Evolutionary conservation across 2,329 filamentous ascomycete species (phyloP).

Genomic region (Plectosphaerella cucumerina): DNA sequence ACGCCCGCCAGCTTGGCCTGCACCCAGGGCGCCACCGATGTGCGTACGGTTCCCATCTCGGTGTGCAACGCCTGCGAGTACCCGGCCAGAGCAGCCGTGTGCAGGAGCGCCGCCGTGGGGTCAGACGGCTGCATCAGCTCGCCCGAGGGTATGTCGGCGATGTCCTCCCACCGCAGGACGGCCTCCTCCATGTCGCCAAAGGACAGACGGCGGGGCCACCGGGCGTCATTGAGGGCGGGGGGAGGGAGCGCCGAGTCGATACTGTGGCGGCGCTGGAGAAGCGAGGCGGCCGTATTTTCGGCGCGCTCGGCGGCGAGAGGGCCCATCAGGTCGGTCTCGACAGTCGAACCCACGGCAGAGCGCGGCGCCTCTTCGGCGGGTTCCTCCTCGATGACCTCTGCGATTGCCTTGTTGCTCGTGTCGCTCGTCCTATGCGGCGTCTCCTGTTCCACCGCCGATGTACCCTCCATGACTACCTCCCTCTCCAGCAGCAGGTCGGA

Average conservation of each 20-base stretch:
- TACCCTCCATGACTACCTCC: neutral
- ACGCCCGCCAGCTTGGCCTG: conserved; percentile 51
- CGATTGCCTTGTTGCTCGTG: conserved; percentile 3
- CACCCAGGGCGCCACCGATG: conserved; percentile 58
- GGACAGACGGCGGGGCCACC: conserved; percentile 69
- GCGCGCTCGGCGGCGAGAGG: conserved; percentile 44
- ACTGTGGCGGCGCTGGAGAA: conserved; percentile 61
- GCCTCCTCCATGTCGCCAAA: conserved; percentile 74
- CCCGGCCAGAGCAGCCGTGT: conserved; percentile 34
- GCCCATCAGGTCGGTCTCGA: conserved; percentile 55
- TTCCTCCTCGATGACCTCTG: conserved; percentile 4
- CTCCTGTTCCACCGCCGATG: conserved; percentile 5
- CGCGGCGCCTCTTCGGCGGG: conserved; percentile 25
- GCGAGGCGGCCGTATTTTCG: conserved; percentile 36
- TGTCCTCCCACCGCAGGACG: conserved; percentile 62
- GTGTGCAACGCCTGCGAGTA: conserved; percentile 52
- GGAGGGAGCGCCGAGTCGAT: conserved; percentile 18
- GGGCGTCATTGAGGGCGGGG: conserved; percentile 45
- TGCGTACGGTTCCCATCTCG: conserved; percentile 47
- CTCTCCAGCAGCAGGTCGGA: neutral
- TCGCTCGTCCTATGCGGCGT: neutral
- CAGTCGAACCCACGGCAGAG: conserved; percentile 42
- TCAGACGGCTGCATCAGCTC: conserved; percentile 5
- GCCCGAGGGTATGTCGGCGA: conserved; percentile 32
- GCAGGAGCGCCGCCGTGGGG: conserved; percentile 11